Conservation (phyloP, 805 yeast genomes). For the Kuraishia cidri region DNA sequence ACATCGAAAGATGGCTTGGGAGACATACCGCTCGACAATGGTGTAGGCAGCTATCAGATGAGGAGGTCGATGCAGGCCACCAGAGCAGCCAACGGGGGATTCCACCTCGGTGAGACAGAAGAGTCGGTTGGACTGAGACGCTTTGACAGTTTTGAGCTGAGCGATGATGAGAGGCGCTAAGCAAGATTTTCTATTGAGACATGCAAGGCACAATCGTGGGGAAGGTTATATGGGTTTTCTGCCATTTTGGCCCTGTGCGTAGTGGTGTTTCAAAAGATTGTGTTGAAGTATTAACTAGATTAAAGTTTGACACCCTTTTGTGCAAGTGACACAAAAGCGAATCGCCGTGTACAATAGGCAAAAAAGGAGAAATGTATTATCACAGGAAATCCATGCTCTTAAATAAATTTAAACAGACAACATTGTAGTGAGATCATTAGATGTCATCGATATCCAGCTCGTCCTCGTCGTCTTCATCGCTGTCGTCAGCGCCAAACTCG, state of each 20-base stretch:
- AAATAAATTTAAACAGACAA: no score
- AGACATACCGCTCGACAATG: conserved; percentile 78
- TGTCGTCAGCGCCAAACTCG: conserved; percentile 93
- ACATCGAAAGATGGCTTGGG: conserved; percentile 43
- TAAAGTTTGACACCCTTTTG: no score
- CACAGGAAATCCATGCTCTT: no score
- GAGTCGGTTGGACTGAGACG: conserved; percentile 48
- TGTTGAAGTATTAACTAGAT: no score
- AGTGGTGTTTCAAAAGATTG: no score
- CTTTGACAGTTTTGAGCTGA: conserved; percentile 50
- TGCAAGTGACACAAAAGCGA: no score
- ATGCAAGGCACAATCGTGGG: no score
- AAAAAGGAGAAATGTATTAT: no score
- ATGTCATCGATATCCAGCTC: conserved; percentile 94
- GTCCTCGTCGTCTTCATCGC: conserved; percentile 57
- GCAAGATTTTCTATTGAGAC: not conserved
- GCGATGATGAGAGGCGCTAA: conserved; percentile 25
- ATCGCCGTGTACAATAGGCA: no score
- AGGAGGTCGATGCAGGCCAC: conserved; percentile 67
- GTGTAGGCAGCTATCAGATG: conserved; percentile 64
- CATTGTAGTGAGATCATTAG: no score
- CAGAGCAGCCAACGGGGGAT: conserved; percentile 25
- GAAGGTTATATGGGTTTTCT: no score
- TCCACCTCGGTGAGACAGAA: conserved; percentile 23
- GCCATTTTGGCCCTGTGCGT: no score